These are phyloP conservation scores for Phyllosticta ampelicida DNA, from an alignment of 2,329 filamentous ascomycete genomes.

Conservation along the genomic window DNA sequence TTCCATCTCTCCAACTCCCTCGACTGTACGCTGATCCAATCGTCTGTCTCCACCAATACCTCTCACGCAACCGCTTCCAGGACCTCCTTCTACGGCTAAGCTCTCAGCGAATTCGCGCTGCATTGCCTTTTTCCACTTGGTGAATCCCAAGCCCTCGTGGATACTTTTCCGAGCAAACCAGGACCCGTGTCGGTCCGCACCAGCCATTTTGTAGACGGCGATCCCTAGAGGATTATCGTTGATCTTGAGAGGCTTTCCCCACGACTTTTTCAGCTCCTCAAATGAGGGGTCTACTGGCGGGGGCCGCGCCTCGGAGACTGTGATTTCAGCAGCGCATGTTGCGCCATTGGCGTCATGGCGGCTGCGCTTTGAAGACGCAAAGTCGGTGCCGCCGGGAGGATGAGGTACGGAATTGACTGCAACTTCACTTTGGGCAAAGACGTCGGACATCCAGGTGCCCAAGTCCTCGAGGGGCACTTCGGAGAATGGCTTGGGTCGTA, in stretches of 20 bases:
- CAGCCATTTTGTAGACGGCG: conserved; percentile 65
- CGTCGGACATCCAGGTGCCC: conserved; percentile 27
- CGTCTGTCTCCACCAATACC: conserved; percentile 74
- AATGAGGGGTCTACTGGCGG: conserved; percentile 42
- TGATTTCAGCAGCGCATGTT: conserved; percentile 40
- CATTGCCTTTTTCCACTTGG: conserved; percentile 66
- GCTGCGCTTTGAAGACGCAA: conserved; percentile 41
- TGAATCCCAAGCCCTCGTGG: conserved; percentile 67
- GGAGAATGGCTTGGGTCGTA: conserved; percentile 34
- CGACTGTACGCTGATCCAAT: conserved; percentile 52
- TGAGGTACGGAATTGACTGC: conserved; percentile 68
- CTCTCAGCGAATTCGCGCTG: conserved; percentile 71
- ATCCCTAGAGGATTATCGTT: conserved; percentile 69
- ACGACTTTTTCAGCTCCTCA: conserved; percentile 60
- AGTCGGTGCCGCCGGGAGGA: conserved; percentile 35
- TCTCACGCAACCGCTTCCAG: conserved; percentile 64
- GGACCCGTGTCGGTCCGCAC: conserved; percentile 70
- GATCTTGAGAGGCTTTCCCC: conserved; percentile 71
- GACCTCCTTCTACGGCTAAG: conserved; percentile 56
- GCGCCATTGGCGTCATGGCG: conserved; percentile 46
- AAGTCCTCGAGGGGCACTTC: conserved; percentile 36
- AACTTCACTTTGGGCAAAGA: conserved; percentile 50
- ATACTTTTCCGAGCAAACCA: conserved; percentile 86
- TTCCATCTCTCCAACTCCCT: conserved; percentile 52
- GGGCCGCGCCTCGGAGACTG: conserved; percentile 40